A percentile compares a stretch with the other conserved stretches of the same genome.
Evolutionary conservation across 306 rosid species (phyloP).

Genomic region (Cyamopsis tetragonoloba): DNA sequence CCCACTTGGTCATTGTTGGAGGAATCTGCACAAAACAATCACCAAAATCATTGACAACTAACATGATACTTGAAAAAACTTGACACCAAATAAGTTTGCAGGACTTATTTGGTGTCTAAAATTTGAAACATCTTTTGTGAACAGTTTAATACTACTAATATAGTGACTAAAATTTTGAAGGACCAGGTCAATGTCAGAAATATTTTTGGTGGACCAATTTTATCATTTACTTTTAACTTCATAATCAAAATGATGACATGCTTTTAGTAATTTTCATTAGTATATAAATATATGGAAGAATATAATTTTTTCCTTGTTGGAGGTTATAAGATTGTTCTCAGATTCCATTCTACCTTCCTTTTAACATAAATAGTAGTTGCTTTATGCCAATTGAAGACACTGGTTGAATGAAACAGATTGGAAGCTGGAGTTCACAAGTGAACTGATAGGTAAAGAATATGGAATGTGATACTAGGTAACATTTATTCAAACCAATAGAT

Average conservation of each 20-base stretch:
- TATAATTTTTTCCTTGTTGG: conserved; percentile 17
- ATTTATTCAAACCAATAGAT: conserved; percentile 6
- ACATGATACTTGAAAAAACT: no score
- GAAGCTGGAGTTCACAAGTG: not conserved
- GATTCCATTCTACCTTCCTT: conserved; percentile 27
- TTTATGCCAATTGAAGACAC: not conserved
- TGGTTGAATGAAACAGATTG: conserved; percentile 5
- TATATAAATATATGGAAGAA: conserved; percentile 12
- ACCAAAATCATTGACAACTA: no score
- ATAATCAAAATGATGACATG: not conserved
- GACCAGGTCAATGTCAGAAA: no score
- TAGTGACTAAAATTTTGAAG: no score
- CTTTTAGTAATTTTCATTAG: not conserved
- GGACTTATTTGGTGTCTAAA: no score
- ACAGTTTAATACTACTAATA: no score
- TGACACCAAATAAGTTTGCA: no score
- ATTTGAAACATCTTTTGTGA: no score
- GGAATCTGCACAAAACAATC: conserved; percentile 57
- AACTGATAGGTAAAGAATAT: conserved; percentile 15
- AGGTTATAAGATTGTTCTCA: conserved; percentile 18
- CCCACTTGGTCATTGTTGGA: conserved; percentile 60
- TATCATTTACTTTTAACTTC: no score
- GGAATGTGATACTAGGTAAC: conserved; percentile 7
- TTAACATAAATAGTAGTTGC: not conserved
- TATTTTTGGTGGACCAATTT: no score